A percentile compares a stretch with the other conserved stretches of the same genome.
Evolutionary conservation across 768 basidiomycete genomes (phyloP).

Genomic region (button mushroom (Agaricus bisporus)): DNA sequence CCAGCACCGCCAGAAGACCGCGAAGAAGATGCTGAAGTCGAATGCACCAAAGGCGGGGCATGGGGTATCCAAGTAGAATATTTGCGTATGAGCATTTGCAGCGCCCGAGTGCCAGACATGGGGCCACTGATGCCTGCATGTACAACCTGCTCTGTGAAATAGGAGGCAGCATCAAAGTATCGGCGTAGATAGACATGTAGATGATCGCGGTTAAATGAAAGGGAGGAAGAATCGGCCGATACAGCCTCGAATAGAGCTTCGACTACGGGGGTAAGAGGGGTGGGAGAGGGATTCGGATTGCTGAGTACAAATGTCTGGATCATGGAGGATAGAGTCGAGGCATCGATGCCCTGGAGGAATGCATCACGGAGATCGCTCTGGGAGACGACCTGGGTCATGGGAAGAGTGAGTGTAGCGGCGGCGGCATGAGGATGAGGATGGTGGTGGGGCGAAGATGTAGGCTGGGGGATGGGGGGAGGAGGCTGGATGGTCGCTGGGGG

Average conservation of each 20-base stretch:
- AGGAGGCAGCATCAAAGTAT: constrained; percentile 21
- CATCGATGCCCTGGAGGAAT: constrained; percentile 41
- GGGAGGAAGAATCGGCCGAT: constrained; percentile 27
- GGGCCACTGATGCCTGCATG: constrained; percentile 55
- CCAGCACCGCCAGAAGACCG: not conserved
- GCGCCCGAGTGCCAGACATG: constrained; percentile 47
- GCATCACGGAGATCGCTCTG: constrained; percentile 37
- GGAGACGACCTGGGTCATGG: constrained; percentile 19
- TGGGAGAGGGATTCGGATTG: constrained; percentile 42
- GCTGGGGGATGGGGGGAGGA: constrained; percentile 14
- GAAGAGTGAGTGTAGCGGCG: constrained; percentile 16
- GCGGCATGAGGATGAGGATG: constrained; percentile 11
- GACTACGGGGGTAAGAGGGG: constrained; percentile 44
- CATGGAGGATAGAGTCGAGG: constrained; percentile 44
- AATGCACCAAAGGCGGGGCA: constrained; percentile 10
- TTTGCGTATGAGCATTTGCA: constrained; percentile 55
- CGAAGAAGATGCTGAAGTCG: constrained; percentile 12
- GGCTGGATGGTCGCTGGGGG: not conserved
- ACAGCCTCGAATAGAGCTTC: constrained; percentile 52
- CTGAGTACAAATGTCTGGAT: constrained; percentile 43
- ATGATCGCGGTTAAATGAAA: constrained; percentile 30
- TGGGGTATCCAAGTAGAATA: constrained; percentile 46
- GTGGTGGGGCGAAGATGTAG: constrained; percentile 15
- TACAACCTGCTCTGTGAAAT: constrained; percentile 36
- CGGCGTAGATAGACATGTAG: constrained; percentile 36